Evolutionary conservation across 495 filamentous ascomycete genomes (phyloP).

Genomic region (Penicillium bovifimosum): DNA sequence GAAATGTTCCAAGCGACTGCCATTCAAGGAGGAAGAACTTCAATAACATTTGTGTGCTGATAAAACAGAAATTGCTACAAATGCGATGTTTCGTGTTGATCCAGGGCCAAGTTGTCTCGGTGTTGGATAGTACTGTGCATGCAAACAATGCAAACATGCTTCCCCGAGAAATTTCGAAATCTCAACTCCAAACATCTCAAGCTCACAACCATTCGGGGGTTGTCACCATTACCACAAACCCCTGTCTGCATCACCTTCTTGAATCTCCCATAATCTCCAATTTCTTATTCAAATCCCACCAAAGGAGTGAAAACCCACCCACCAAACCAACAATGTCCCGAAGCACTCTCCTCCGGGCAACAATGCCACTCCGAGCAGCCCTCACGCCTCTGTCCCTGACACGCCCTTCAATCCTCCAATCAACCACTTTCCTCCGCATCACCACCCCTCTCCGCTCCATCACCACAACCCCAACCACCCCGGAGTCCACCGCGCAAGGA

Average conservation of each 20-base stretch:
- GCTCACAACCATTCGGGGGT: conserved; percentile 12
- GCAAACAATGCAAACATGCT: conserved; percentile 40
- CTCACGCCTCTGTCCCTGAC: conserved; percentile 24
- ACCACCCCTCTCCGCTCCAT: conserved; percentile 11
- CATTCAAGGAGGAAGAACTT: not conserved
- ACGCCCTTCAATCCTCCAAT: conserved; percentile 20
- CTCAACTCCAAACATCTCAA: conserved; percentile 20
- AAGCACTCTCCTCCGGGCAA: conserved; percentile 32
- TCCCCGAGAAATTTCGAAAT: conserved; percentile 33
- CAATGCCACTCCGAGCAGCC: conserved; percentile 32
- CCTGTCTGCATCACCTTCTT: not conserved
- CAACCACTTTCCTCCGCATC: conserved; percentile 11
- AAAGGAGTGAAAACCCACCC: not conserved
- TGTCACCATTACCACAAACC: not conserved
- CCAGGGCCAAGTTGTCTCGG: not conserved
- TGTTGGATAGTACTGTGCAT: conserved; percentile 18
- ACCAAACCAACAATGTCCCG: conserved; percentile 26
- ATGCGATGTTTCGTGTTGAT: too few relatives aligned
- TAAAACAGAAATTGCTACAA: too few relatives aligned
- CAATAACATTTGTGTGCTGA: not conserved
- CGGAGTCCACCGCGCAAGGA: conserved; percentile 7
- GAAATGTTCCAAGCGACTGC: too few relatives aligned
- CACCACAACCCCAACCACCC: conserved; percentile 16
- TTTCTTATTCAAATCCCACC: not conserved
- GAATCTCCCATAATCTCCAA: not conserved